Evolutionary conservation across 2,329 filamentous ascomycete species (phyloP).

Genomic region (Hymenoscyphus salicellus): DNA sequence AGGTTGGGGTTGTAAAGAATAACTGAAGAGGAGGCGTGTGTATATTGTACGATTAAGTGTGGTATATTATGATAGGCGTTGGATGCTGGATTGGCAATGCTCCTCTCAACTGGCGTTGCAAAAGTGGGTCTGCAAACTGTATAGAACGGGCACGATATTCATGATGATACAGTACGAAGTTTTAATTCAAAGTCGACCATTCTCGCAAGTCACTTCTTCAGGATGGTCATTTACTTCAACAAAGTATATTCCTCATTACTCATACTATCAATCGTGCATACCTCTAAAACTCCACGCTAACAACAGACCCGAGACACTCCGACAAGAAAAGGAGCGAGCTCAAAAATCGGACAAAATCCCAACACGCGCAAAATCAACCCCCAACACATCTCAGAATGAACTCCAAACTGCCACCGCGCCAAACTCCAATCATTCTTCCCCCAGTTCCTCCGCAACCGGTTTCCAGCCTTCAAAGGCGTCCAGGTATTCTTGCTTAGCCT

Average conservation of each 20-base stretch:
- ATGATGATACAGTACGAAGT: conserved; percentile 13
- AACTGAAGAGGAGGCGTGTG: conserved; percentile 19
- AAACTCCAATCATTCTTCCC: neutral
- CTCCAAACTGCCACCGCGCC: neutral
- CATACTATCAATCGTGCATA: neutral
- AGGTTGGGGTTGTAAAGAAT: conserved; percentile 96
- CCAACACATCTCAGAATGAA: neutral
- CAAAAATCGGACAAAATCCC: neutral
- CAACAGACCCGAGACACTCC: neutral
- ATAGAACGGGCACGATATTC: conserved; percentile 17
- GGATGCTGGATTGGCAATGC: conserved; percentile 27
- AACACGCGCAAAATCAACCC: neutral
- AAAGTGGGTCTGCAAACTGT: conserved; percentile 20
- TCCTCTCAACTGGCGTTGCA: conserved; percentile 29
- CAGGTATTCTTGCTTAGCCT: no score
- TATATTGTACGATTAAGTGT: conserved; percentile 28
- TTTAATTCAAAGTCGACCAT: neutral
- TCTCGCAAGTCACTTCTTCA: neutral
- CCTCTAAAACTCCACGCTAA: neutral
- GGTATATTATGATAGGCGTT: conserved; percentile 24
- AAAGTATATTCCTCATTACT: neutral
- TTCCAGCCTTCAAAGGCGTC: neutral
- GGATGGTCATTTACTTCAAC: neutral
- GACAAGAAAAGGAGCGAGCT: neutral
- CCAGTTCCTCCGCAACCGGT: neutral